Conservation (phyloP, 169 alveolate genomes). For the Besnoitia besnoiti region DNA sequence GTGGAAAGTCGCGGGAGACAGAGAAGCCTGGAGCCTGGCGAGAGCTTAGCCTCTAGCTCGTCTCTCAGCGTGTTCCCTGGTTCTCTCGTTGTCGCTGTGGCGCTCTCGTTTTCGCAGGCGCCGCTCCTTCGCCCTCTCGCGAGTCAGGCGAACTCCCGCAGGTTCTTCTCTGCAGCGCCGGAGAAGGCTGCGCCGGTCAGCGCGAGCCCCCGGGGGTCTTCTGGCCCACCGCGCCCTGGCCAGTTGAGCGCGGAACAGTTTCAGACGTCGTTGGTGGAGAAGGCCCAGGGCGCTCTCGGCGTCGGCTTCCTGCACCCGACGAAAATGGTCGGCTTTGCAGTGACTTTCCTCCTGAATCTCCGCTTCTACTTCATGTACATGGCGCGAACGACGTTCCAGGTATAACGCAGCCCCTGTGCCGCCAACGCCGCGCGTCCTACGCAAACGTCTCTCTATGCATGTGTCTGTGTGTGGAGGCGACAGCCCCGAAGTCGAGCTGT, state of each 20-base stretch:
- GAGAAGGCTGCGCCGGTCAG: too few relatives aligned
- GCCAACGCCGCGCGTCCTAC: background rate
- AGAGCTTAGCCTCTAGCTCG: too few relatives aligned
- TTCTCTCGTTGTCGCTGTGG: too few relatives aligned
- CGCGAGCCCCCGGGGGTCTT: too few relatives aligned
- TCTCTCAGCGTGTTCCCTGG: too few relatives aligned
- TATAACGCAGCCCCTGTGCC: background rate
- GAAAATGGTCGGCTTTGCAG: constrained; percentile 80
- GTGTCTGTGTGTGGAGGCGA: background rate
- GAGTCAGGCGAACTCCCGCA: too few relatives aligned
- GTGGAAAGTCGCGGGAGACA: too few relatives aligned
- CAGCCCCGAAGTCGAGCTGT: background rate
- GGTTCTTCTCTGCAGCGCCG: too few relatives aligned
- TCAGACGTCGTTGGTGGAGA: background rate
- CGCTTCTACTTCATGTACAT: constrained; percentile 85
- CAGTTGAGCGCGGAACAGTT: background rate
- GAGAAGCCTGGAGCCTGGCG: too few relatives aligned
- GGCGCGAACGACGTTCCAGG: constrained; percentile 91
- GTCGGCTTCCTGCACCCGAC: constrained; percentile 68
- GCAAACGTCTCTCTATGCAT: background rate
- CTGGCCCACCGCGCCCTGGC: background rate
- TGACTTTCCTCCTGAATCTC: constrained; percentile 79
- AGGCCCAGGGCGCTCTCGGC: constrained; percentile 26
- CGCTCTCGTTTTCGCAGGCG: too few relatives aligned
- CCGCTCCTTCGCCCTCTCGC: too few relatives aligned